Conservation (phyloP, 108 stramenopile species). For the Cafeteria roenbergensis region DNA sequence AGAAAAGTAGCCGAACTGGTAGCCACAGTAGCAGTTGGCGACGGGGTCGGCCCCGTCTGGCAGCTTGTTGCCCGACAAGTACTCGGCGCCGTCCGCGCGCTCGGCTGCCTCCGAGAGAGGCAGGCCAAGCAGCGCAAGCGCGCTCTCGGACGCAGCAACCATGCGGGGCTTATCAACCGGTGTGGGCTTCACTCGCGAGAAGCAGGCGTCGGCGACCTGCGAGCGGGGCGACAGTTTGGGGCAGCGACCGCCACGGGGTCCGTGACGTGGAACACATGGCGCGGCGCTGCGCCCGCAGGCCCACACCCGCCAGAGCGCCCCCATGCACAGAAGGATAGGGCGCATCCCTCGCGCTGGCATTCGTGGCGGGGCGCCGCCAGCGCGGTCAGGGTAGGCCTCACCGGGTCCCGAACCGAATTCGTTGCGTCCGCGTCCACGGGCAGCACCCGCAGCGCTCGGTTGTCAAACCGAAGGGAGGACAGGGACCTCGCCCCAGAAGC, state of each 20-base stretch:
- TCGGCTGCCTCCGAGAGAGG: neutral
- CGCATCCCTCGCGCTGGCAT: neutral
- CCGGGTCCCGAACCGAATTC: neutral
- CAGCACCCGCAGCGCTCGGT: neutral
- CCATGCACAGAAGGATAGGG: neutral
- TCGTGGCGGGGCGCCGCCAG: neutral
- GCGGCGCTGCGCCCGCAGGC: neutral
- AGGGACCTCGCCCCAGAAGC: no score
- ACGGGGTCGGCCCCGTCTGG: conserved; percentile 6
- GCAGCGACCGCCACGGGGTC: no score
- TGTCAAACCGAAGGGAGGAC: neutral
- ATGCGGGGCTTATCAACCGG: neutral
- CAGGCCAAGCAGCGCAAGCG: neutral
- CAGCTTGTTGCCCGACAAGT: conserved; percentile 5
- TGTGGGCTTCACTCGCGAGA: neutral
- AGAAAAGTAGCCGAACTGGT: conserved; percentile 21
- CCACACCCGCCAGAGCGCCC: neutral
- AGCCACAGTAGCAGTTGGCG: conserved; percentile 20
- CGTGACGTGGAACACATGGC: no score
- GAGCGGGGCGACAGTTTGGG: no score
- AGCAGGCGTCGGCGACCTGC: no score
- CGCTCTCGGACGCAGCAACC: neutral
- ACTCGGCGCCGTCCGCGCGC: neutral
- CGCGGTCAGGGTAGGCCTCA: neutral
- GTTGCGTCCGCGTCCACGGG: neutral